Evolutionary conservation across 176 grass and related monocot species (phyloP).

Genomic region (Olyra latifolia): DNA sequence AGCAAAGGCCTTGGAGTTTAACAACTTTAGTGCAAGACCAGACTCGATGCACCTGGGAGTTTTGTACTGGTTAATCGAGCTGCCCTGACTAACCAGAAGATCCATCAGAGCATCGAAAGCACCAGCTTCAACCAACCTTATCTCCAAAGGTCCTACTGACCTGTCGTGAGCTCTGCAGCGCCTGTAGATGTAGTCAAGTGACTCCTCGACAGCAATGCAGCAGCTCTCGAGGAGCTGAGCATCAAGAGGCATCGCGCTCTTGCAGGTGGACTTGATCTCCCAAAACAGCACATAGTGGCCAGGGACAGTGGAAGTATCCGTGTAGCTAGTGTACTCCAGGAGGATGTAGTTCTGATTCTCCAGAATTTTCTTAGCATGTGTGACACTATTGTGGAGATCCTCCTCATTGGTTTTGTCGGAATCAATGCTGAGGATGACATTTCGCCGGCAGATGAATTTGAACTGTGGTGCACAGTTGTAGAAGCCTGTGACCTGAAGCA

Average conservation of each 20-base stretch:
- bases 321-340: slow-evolving; percentile 77
- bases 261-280: slow-evolving; percentile 58
- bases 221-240: slow-evolving; percentile 54
- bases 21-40: slow-evolving; percentile 47
- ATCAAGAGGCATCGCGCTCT: not conserved
- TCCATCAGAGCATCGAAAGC: slow-evolving; percentile 81
- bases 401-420: slow-evolving; percentile 80
- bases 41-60: slow-evolving; percentile 67
- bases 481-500: slow-evolving; percentile 75
- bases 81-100: slow-evolving; percentile 64
- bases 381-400: slow-evolving; percentile 73
- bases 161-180: slow-evolving; percentile 68
- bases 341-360: slow-evolving; percentile 52
- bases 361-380: slow-evolving; percentile 48
- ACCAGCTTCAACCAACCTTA: slow-evolving; percentile 62
- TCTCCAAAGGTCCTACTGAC: slow-evolving; percentile 70
- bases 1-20: slow-evolving; percentile 54
- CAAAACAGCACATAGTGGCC: slow-evolving; percentile 85
- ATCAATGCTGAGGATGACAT: slow-evolving; percentile 74
- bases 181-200: slow-evolving; percentile 72
- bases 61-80: slow-evolving; percentile 92
- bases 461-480: slow-evolving; percentile 70
- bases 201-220: slow-evolving; percentile 59
- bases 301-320: slow-evolving; percentile 54
- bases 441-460: slow-evolving; percentile 77